Base-by-base conservation (phyloP, 2,329 filamentous ascomycete species). In the Aspergillus fumigatus region DNA sequence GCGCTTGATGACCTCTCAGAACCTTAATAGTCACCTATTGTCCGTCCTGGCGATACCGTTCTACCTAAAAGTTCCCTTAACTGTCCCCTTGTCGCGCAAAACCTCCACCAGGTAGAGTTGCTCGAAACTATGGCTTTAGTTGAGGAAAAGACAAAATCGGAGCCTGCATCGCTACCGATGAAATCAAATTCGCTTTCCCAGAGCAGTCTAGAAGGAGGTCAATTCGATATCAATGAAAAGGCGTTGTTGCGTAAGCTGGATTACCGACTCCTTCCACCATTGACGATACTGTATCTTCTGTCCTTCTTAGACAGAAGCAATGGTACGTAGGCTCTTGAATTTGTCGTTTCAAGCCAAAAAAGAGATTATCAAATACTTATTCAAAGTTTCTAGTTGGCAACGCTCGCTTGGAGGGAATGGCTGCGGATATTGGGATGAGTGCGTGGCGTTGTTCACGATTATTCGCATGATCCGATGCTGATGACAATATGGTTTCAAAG, bases 241-340 rank as follows among this genome's bases (percentile, higher is more conserved):
- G 62, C 71, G 2, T 56, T 79, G 4, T 59, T 79, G 8, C 68
- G 76, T 35, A 80, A 79, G 57, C 65, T 80, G 26, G 78, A 80
- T 58, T 65, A 69, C 40, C 70, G 68, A 9, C 65, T 80, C 3
- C 62, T 80, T 8, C 78, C 78, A 3, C 69, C 75, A 0, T 57
- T 79, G 47, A 77, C 75, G 1, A 55, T 78, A 7, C 65, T 79
- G 43, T 80, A 79, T 60, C 66, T 79, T 2, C 60, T 79, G 19
- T 74, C 71, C 1, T 78, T 78, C 50, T 62, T 78, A 35, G 75
- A 78, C 60, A 68, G 76, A 26, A 74, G 72, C 58, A 79, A 77
- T 67, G 74, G 68, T 71, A 62, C 21, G 55, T 52, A 10, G 35
- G 2, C 14, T 19, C 38, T 52, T 26, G 7, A 4, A 9, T 19